Evolutionary conservation across 2,329 filamentous ascomycete genomes (phyloP), one percentile per base, ranked within the genome.

Genomic region (Phoma herbarum): DNA sequence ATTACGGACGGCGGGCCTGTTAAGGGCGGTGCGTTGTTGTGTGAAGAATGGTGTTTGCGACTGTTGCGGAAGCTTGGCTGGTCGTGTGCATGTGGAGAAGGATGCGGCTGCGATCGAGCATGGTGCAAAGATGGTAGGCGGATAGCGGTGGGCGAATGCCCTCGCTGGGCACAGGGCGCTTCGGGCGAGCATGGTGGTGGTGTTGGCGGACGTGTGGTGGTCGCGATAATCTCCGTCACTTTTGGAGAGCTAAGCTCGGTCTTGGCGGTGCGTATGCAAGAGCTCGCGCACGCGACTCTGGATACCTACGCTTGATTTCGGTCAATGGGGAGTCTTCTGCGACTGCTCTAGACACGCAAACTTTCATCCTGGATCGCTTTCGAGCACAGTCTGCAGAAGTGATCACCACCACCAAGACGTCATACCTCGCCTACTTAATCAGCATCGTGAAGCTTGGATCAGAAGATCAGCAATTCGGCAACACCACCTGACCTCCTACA

Each of bases 111-210:
- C 56, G 26, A 68, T 52, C 37, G 65, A 60, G 59, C 63, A 67
- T 4, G 70, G 66, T 11, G 68, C 68, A 37, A 72, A 54, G 35
- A 71, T 60, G 14, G 67, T 62, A 39, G 72, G 71, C 31, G 71
- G 66, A 35, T 72, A 63, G 39, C 74, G 71, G 52, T 62, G 57
- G 22, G 64, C 67, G 45, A 76, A 71, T 31, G 67, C 67, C 65
- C 73, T 59, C 51, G 69, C 67, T 6, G 74, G 71, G 54, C 70
- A 74, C 29, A 77, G 60, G 28, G 68, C 65, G 54, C 68, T 73
- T 51, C 72, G 62, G 47, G 65, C 59, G 50, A 76, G 71, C 74
- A 77, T 76, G 29, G 45, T 68, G 56, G 50, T 45, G 25, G 51
- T 55, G 51, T 41, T 39, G 31, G 47, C 26, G 51, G 42, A 33